Base-by-base conservation (phyloP, 1,284 basidiomycete species). In the Boletus albobrunnescens region DNA sequence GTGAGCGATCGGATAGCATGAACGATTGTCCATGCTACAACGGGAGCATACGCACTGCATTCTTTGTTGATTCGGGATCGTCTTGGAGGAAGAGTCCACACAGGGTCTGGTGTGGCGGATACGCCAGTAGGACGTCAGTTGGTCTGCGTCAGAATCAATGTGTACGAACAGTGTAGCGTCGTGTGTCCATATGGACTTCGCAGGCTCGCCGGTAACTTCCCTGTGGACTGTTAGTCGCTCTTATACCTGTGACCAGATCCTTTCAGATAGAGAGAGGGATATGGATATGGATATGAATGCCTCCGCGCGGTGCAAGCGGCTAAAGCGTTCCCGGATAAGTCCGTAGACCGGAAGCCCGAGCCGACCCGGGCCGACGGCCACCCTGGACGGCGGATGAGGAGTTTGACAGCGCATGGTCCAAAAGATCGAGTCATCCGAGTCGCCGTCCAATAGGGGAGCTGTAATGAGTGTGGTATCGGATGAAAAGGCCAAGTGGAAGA, bases 51-150 rank as follows among this genome's bases (percentile, higher is more conserved):
- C 60, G 12, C 35, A 60, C 58, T 5, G 0, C 24, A 12, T 33
- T 45, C 17, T 37, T 59, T 27, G 27, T 7, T 3, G 44, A 48
- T 38, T 56, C 47, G 1, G 42, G 47, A 46, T 64, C 59, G 22
- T 49, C 52, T 49, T 60, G 61, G 13, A 60, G 39, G 40, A 64
- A 64, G 33, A 51, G 3, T 28, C 55, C 59, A 5, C 12, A 28
- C 14, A 56, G 4, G 8, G 47, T 41, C 59, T 60, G 30, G 31
- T 16, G 4, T n/a, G 19, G 22, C 28, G 12, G 7, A n/a, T 12
- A 11, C 5, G 13, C 43, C 23, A 53, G 44, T 43, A 9, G 8
- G 30, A 17, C 9, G 17, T 39, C 37, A 22, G 27, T 10, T 13
- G 8, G 13, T 22, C 30, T 17, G 16, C n/a, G 12, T 11, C 16